phyloP scores from a whole-genome alignment of 345 rosid species.

The Arabidopsis suecica region DNA sequence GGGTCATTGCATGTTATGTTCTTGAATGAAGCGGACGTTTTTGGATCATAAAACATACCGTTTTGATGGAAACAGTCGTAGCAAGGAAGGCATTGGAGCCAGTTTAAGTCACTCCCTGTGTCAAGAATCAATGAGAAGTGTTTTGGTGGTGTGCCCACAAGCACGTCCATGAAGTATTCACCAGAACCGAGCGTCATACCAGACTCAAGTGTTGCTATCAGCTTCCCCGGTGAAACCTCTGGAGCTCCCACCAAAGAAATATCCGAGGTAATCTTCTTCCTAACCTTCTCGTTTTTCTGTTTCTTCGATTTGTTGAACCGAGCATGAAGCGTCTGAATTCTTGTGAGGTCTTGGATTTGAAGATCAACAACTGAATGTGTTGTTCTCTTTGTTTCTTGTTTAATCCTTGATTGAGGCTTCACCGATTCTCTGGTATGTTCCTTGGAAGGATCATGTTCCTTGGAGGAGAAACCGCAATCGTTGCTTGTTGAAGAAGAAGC shows the following conservation, averaged over 20 bases:
- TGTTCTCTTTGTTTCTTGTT: conserved; percentile 38
- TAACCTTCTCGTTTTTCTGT: conserved; percentile 44
- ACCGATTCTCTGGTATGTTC: conserved; percentile 35
- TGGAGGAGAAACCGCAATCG: conserved; percentile 55
- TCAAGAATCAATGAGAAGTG: conserved; percentile 88
- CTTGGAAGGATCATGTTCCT: conserved; percentile 35
- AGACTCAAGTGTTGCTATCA: conserved; percentile 79
- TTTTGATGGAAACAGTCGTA: conserved; percentile 83
- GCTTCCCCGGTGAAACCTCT: conserved; percentile 56
- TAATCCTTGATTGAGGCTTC: conserved; percentile 59
- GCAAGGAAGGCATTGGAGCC: conserved; percentile 96
- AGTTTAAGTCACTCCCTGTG: conserved; percentile 93
- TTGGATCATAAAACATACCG: conserved; percentile 72
- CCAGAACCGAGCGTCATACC: conserved; percentile 87
- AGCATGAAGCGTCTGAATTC: conserved; percentile 71
- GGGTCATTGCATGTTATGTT: conserved; percentile 69
- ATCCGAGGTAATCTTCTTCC: conserved; percentile 37
- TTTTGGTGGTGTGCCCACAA: conserved; percentile 84
- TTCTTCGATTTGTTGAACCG: conserved; percentile 66
- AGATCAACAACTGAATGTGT: conserved; percentile 56
- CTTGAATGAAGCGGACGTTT: conserved; percentile 60
- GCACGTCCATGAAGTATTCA: conserved; percentile 91
- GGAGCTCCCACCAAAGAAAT: conserved; percentile 44
- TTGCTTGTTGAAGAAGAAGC: conserved; percentile 66
- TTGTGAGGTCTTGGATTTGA: conserved; percentile 57